Conservation (phyloP, 1,284 basidiomycete species). For the Cutaneotrichosporon sp. region DNA sequence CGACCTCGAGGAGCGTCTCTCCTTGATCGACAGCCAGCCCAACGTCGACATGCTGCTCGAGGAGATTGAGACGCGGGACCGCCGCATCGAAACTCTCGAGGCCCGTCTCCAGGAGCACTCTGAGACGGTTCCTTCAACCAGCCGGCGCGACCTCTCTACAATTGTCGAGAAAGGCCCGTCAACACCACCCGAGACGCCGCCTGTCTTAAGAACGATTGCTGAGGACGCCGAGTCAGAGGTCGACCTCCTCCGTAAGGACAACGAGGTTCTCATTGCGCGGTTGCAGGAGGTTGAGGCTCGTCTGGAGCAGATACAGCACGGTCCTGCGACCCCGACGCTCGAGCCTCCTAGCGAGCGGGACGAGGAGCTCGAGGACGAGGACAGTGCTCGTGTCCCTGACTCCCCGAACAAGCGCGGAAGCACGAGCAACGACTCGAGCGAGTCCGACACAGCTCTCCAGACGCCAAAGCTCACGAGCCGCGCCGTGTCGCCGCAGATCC, state of each 20-base stretch:
- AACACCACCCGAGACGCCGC: constrained; percentile 27
- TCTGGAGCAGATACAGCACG: constrained; percentile 13
- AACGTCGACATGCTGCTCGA: constrained; percentile 58
- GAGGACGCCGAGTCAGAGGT: constrained; percentile 66
- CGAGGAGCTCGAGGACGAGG: constrained; percentile 27
- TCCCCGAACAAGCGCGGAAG: constrained; percentile 22
- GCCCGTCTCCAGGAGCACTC: constrained; percentile 58
- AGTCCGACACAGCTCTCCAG: constrained; percentile 24
- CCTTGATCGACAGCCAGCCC: constrained; percentile 63
- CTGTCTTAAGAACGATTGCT: constrained; percentile 28
- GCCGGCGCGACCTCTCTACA: constrained; percentile 36
- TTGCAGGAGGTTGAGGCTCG: constrained; percentile 24
- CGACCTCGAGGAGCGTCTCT: constrained; percentile 69
- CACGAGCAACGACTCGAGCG: constrained; percentile 29
- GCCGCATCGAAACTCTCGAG: constrained; percentile 70
- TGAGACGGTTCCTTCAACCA: neutral
- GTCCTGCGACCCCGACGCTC: constrained; percentile 15
- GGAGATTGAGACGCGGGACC: constrained; percentile 78
- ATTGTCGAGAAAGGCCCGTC: constrained; percentile 41
- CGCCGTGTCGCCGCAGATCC: constrained; percentile 25
- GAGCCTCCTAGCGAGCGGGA: constrained; percentile 22
- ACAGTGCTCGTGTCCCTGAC: constrained; percentile 7
- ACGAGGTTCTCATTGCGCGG: constrained; percentile 18
- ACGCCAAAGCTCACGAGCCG: constrained; percentile 25
- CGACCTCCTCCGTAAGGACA: constrained; percentile 57